These are phyloP conservation scores for Sophora flavescens DNA, from an alignment of 306 rosid species.

Conservation along the genomic window DNA sequence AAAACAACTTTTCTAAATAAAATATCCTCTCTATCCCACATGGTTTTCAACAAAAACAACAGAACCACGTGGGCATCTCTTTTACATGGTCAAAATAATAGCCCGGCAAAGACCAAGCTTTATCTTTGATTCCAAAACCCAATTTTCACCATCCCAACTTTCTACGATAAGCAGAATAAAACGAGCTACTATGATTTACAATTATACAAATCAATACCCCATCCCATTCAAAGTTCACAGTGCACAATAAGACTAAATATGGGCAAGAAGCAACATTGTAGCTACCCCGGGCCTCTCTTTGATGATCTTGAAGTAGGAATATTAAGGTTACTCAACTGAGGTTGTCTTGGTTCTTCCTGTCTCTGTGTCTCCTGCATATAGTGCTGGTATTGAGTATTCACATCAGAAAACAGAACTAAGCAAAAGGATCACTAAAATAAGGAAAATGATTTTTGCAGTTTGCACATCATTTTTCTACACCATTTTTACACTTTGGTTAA, in stretches of 20 bases:
- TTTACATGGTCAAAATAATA: conserved; percentile 76
- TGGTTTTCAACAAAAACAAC: conserved; percentile 78
- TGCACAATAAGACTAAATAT: conserved; percentile 48
- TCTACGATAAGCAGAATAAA: conserved; percentile 54
- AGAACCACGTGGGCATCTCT: conserved; percentile 77
- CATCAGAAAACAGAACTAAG: conserved; percentile 20
- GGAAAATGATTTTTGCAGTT: background rate
- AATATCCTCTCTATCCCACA: conserved; percentile 64
- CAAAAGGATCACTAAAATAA: background rate
- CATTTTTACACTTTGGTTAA: too few relatives aligned
- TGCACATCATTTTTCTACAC: too few relatives aligned
- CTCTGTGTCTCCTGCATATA: conserved; percentile 65
- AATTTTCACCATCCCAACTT: conserved; percentile 62
- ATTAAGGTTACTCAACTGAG: conserved; percentile 55
- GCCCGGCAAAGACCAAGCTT: conserved; percentile 62
- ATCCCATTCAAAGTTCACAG: conserved; percentile 55
- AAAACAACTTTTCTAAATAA: conserved; percentile 45
- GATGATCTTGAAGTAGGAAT: conserved; percentile 67
- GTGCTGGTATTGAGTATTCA: background rate
- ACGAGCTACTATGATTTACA: conserved; percentile 84
- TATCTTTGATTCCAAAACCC: conserved; percentile 59
- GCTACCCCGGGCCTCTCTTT: conserved; percentile 64
- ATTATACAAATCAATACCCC: conserved; percentile 77
- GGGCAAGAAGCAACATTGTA: conserved; percentile 51
- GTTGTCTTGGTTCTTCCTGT: conserved; percentile 58